Evolutionary conservation across 1,284 basidiomycete genomes (phyloP), one percentile per base, ranked within the genome.

Genomic region (Moesziomyces globuligerus): DNA sequence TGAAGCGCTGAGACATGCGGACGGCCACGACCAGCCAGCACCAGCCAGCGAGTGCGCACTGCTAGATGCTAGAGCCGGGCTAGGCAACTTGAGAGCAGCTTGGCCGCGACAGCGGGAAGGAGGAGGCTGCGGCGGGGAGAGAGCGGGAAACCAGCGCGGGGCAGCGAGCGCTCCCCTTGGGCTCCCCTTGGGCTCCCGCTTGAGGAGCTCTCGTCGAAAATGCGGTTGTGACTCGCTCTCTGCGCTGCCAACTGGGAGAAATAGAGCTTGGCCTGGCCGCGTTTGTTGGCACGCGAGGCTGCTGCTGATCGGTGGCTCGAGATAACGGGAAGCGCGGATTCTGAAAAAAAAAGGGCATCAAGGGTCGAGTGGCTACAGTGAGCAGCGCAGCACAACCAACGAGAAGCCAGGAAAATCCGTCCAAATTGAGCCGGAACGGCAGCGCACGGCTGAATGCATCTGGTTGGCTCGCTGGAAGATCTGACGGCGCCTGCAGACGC

Each of bases 391-490:
- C 5, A 29, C 17, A 44, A 40, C 48, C 43, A 56, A 48, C 41
- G 20, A 24, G 13, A 39, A 36, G 28, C 39, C 25, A 39, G 43
- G 43, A 50, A 50, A 32, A 43, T 51, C 37, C 8, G 7, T 15
- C 15, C 15, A 20, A 37, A 49, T 17, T 34, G 32, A 47, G n/a
- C 18, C 32, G 43, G 28, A 47, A 39, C 23, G 23, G n/a, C 13
- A 24, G 48, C 20, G 3, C 24, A 37, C 25, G 32, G 32, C 32
- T 45, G 47, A 41, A 45, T 37, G 55, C 42, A 43, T 59, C 49
- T 59, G 49, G 56, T 59, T 59, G 48, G 55, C 41, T 26, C 15
- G 40, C 38, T 54, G 52, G 55, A 57, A 57, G 55, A 57, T 57
- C 55, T 49, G 21, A 13, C 32, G 37, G 17, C 25, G 18, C 20